phyloP scores from a whole-genome alignment of 345 rosid genomes.

The Citrus cavaleriei region DNA sequence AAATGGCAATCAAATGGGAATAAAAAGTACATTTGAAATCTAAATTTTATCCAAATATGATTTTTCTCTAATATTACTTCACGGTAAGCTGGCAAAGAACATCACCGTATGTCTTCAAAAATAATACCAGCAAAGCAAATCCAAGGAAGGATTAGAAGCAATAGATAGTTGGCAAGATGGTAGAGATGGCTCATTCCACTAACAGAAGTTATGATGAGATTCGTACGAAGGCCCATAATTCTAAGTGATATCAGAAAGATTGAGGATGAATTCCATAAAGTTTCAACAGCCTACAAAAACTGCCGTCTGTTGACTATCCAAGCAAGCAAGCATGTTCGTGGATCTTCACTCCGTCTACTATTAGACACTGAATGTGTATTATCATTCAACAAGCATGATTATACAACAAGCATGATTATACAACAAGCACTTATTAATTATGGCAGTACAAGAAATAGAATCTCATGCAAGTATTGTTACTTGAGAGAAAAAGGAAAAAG shows the following conservation, averaged over 20 bases:
- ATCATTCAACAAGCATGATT: neutral
- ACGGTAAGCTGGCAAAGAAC: neutral
- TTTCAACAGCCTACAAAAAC: neutral
- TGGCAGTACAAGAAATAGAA: neutral
- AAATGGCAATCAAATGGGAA: neutral
- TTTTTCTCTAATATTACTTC: neutral
- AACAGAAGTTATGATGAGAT: neutral
- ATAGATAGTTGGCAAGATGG: neutral
- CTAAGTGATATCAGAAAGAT: neutral
- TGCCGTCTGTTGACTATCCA: neutral
- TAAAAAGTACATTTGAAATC: neutral
- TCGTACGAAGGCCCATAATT: neutral
- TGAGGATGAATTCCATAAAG: neutral
- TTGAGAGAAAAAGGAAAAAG: neutral
- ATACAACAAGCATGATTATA: neutral
- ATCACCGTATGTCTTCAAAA: neutral
- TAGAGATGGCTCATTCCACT: neutral
- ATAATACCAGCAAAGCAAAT: neutral
- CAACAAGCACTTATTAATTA: neutral
- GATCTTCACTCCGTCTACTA: neutral
- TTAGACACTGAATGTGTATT: neutral
- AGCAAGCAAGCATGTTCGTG: neutral
- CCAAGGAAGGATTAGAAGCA: neutral
- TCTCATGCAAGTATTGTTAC: neutral
- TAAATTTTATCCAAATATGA: neutral